These are phyloP conservation scores for Eucalyptus erythrocorys DNA, from an alignment of 345 rosid species.

Conservation along the genomic window DNA sequence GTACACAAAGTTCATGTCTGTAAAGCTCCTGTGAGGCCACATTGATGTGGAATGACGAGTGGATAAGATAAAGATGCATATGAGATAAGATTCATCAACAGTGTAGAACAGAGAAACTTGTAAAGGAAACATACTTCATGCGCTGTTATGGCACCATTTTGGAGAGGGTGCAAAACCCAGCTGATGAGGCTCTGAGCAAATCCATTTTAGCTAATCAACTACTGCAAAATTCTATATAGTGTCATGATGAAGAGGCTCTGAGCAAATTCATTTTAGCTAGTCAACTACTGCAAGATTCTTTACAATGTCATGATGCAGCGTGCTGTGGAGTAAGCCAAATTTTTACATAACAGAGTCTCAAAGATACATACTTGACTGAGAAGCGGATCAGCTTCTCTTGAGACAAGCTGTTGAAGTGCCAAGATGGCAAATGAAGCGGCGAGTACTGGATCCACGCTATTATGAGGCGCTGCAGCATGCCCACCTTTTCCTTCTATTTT, in stretches of 20 bases:
- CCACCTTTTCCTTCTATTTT: conserved; percentile 46
- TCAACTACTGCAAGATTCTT: background rate
- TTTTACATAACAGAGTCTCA: background rate
- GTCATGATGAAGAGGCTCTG: background rate
- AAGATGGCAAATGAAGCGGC: conserved; percentile 63
- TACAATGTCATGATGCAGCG: background rate
- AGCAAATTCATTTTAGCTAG: background rate
- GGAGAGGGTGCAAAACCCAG: background rate
- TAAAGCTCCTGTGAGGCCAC: background rate
- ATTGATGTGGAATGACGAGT: background rate
- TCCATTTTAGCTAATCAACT: background rate
- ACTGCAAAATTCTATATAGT: background rate
- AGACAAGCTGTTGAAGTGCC: conserved; percentile 70
- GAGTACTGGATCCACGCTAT: conserved; percentile 46
- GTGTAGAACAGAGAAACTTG: background rate
- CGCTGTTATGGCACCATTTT: background rate
- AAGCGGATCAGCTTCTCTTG: conserved; percentile 81
- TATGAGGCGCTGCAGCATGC: conserved; percentile 49
- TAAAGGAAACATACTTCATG: background rate
- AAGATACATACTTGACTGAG: conserved; percentile 26
- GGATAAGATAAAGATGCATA: background rate
- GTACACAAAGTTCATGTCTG: background rate
- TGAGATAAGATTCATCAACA: background rate
- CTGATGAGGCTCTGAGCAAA: background rate
- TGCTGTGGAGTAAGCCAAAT: background rate